Conservation (phyloP, 108 stramenopile species). For the Pseudonitzschia delicatissima region DNA sequence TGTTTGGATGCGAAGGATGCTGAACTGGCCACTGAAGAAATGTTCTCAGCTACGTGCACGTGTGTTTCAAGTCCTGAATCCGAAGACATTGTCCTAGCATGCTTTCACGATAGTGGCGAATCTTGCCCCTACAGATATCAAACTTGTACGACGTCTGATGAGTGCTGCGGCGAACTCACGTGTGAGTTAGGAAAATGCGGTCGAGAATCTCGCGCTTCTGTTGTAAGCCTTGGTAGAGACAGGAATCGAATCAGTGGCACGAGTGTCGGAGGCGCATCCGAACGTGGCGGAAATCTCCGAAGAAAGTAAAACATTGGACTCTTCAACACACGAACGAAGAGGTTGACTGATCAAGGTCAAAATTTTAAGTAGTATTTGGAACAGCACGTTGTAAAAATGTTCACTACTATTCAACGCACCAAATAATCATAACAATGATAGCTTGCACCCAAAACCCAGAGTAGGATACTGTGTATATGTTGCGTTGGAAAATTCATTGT, state of each 20-base stretch:
- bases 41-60: not conserved
- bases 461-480: no score
- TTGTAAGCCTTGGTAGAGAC: not conserved
- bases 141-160: not conserved
- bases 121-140: not conserved
- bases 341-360: no score
- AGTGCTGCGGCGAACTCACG: slow-evolving; percentile 5
- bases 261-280: slow-evolving; percentile 1
- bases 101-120: not conserved
- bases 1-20: not conserved
- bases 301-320: not conserved
- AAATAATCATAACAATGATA: no score
- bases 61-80: not conserved
- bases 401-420: no score
- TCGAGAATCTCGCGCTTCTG: not conserved
- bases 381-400: no score
- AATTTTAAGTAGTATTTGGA: no score
- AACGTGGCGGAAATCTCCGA: not conserved
- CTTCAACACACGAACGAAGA: no score
- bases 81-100: not conserved
- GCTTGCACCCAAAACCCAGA: no score
- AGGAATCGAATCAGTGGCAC: not conserved
- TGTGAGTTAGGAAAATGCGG: not conserved
- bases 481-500: no score
- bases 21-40: not conserved